Evolutionary conservation across 345 rosid species (phyloP).

Genomic region (Populus alba): DNA sequence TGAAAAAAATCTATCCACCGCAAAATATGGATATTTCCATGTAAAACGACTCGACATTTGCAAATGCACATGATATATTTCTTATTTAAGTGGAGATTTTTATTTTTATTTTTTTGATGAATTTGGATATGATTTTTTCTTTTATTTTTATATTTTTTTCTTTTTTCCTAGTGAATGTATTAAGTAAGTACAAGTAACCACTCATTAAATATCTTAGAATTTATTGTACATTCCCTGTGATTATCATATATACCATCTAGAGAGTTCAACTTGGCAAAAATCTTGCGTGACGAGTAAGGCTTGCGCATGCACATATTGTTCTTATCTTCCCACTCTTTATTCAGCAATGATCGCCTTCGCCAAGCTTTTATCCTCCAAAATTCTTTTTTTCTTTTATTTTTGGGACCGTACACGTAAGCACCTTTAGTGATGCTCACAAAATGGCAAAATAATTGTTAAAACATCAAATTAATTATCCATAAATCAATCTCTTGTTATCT

Average conservation of each 20-base stretch:
- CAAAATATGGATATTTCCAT: background rate
- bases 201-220: too few relatives aligned
- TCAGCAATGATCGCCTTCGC: slow-evolving; percentile 2
- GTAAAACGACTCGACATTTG: background rate
- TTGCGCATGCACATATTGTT: slow-evolving; percentile 19
- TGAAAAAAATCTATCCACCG: background rate
- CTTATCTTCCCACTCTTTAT: slow-evolving; percentile 24
- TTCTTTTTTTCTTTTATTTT: background rate
- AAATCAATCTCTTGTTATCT: background rate
- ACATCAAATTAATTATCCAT: background rate
- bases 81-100: too few relatives aligned
- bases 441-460: background rate
- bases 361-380: background rate
- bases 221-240: too few relatives aligned
- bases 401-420: slow-evolving; percentile 8
- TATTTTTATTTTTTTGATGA: too few relatives aligned
- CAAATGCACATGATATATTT: background rate
- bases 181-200: too few relatives aligned
- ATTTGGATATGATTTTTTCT: too few relatives aligned
- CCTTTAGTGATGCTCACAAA: background rate
- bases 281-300: slow-evolving; percentile 10
- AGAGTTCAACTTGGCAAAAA: slow-evolving; percentile 1
- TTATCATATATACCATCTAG: too few relatives aligned
- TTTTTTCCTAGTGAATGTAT: too few relatives aligned
- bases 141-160: too few relatives aligned